These are phyloP conservation scores for Hanseniaspora valbyensis DNA, from an alignment of 805 yeast genomes.

Conservation along the genomic window DNA sequence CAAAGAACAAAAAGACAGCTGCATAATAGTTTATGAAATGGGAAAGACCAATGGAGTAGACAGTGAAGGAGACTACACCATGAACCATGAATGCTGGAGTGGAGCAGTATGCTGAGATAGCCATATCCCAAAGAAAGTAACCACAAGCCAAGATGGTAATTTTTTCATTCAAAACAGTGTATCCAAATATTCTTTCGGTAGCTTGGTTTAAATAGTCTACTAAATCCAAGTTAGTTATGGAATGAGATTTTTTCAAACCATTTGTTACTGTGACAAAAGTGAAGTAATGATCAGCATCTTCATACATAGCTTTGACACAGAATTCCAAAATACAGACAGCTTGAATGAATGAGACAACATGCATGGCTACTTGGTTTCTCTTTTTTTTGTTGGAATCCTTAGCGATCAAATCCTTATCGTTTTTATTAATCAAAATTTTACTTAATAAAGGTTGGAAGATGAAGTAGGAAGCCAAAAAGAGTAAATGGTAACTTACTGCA, in stretches of 20 bases:
- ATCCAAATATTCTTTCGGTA: slow-evolving; percentile 22
- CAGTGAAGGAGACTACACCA: slow-evolving; percentile 65
- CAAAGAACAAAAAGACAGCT: slow-evolving; percentile 70
- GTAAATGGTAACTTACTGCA: slow-evolving; percentile 25
- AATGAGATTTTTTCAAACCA: not conserved
- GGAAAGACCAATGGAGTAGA: slow-evolving; percentile 49
- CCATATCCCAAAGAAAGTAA: slow-evolving; percentile 76
- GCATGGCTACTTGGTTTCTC: slow-evolving; percentile 32
- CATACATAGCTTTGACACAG: slow-evolving; percentile 20
- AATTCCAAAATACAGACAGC: slow-evolving; percentile 51
- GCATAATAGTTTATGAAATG: slow-evolving; percentile 72
- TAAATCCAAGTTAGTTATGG: not conserved
- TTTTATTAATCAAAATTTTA: slow-evolving; percentile 16
- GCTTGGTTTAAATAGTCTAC: not conserved
- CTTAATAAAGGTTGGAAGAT: slow-evolving; percentile 24
- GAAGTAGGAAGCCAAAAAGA: slow-evolving; percentile 24
- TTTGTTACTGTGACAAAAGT: slow-evolving; percentile 15
- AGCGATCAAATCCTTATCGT: slow-evolving; percentile 12
- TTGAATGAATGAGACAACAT: slow-evolving; percentile 78
- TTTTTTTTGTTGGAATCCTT: slow-evolving; percentile 17
- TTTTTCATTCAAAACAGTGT: slow-evolving; percentile 22
- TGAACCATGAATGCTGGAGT: slow-evolving; percentile 56
- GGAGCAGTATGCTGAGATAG: slow-evolving; percentile 49
- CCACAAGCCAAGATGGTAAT: slow-evolving; percentile 44
- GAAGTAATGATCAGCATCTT: slow-evolving; percentile 16